Percentiles rank a stretch among this genome's conserved stretches.
These are phyloP conservation scores for Casuarina cunninghamiana DNA, from an alignment of 306 rosid species.

Conservation along the genomic window DNA sequence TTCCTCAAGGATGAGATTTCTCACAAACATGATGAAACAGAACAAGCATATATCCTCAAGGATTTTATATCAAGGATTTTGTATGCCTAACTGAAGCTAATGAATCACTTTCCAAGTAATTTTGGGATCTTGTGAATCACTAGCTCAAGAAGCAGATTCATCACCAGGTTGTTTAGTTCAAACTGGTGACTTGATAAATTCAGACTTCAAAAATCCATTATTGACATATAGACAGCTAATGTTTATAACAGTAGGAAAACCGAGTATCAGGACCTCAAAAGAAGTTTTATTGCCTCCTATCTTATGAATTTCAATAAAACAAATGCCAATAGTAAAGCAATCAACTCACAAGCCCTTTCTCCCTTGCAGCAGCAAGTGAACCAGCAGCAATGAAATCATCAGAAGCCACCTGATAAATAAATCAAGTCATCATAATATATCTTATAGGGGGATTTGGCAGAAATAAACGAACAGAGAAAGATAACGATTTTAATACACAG, in stretches of 20 bases:
- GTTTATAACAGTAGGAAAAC: not conserved
- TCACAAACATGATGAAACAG: not conserved
- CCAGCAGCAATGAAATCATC: conserved; percentile 84
- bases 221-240: not conserved
- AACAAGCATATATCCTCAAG: not conserved
- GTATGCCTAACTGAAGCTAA: not conserved
- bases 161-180: not conserved
- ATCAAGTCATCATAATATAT: not conserved
- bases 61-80: not conserved
- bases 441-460: not conserved
- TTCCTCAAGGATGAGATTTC: not conserved
- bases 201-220: not conserved
- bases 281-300: not conserved
- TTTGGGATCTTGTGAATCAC: not conserved
- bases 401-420: conserved; percentile 69
- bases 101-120: not conserved
- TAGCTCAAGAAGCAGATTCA: not conserved
- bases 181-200: not conserved
- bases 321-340: conserved; percentile 19
- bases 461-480: not conserved
- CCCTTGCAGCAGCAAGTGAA: conserved; percentile 89
- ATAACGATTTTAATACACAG: not conserved
- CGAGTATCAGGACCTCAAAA: not conserved
- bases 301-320: not conserved
- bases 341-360: conserved; percentile 86